Evolutionary conservation across 495 filamentous ascomycete genomes (phyloP), one percentile per base, ranked within the genome.

Genomic region (Venustampulla echinocandica): DNA sequence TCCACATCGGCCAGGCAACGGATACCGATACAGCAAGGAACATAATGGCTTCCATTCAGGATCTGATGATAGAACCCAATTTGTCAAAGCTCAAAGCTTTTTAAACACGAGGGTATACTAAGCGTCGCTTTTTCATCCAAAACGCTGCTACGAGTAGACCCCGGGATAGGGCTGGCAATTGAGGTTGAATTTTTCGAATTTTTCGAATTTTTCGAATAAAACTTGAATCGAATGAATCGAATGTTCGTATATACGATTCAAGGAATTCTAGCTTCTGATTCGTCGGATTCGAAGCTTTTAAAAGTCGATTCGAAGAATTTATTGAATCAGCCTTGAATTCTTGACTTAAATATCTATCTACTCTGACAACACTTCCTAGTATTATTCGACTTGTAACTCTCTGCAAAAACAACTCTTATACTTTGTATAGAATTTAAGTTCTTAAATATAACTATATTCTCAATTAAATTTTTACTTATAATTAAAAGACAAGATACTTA

Each of bases 161-260:
- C n/a, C n/a, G n/a, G n/a, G n/a, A n/a, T 19, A 25, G 46, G 37
- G 33, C 34, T 37, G 34, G 34, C 34, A 37, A 37, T 37, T 37
- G 17, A 37, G 17, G 34, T 18, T 37, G 34, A 37, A 37, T 37
- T 37, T 37, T 37, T 37, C n/a, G n/a, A n/a, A n/a, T n/a, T n/a
- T n/a, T n/a, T n/a, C n/a, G n/a, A n/a, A n/a, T n/a, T n/a, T n/a
- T n/a, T n/a, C n/a, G n/a, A n/a, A n/a, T n/a, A n/a, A n/a, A 37
- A 37, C 34, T 37, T 37, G 17, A 37, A 37, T 37, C 14, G 34
- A 37, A 37, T 37, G 17, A 37, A 37, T 37, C 34, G 34, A 37
- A 37, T 37, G 17, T 37, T 37, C 34, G 34, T 37, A 37, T 37
- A 15, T 37, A 37, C 17, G 17, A 37, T 37, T 37, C 17, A 37